phyloP scores from a whole-genome alignment of 805 yeast genomes.

The Ogataea henricii region DNA sequence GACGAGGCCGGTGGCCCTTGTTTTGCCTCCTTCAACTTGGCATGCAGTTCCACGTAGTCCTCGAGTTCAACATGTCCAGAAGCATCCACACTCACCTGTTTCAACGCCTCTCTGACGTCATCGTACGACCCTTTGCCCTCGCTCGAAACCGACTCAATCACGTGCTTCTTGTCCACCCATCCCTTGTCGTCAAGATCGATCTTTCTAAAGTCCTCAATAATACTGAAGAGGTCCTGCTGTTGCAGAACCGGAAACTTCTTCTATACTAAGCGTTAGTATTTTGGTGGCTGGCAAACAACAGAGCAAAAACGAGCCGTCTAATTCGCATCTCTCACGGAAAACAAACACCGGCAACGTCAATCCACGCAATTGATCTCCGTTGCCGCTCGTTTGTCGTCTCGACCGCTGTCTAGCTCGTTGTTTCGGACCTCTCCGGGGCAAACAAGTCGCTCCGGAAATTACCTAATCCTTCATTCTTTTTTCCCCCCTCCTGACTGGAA shows the following conservation, averaged over 20 bases:
- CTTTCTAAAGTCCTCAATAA: constrained; percentile 83
- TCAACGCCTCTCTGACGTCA: constrained; percentile 90
- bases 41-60: constrained; percentile 82
- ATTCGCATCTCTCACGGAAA: too few relatives aligned
- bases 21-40: constrained; percentile 67
- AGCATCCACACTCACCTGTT: constrained; percentile 89
- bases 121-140: constrained; percentile 85
- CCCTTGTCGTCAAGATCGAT: constrained; percentile 93
- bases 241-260: constrained; percentile 83
- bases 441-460: too few relatives aligned
- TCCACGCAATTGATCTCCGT: background rate
- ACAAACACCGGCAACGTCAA: too few relatives aligned
- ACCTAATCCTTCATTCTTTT: too few relatives aligned
- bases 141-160: constrained; percentile 77
- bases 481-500: too few relatives aligned
- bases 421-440: background rate
- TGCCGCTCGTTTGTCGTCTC: too few relatives aligned
- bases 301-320: too few relatives aligned
- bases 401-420: too few relatives aligned
- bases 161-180: constrained; percentile 89
- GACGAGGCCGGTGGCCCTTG: constrained; percentile 23
- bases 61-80: constrained; percentile 96
- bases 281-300: too few relatives aligned
- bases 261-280: constrained; percentile 33
- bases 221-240: constrained; percentile 82